Evolutionary conservation across 768 basidiomycete genomes (phyloP), one percentile per base, ranked within the genome.

Genomic region (Cystobasidium onofrii): DNA sequence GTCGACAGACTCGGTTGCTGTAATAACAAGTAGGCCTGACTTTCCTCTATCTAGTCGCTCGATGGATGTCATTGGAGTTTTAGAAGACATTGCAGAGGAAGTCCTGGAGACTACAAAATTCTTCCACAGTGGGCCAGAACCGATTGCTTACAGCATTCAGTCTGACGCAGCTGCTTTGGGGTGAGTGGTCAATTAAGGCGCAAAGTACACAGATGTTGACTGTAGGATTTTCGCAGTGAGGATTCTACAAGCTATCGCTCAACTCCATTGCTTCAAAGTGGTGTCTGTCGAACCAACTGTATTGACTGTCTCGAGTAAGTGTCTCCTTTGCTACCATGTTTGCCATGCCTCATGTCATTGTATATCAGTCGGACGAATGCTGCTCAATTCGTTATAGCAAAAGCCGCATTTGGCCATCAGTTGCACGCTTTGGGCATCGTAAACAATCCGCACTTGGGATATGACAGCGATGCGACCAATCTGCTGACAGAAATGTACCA

Each of bases 401-500:
- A 96, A 81, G 88, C 90, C 25, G 96, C 90, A 0, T 83, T 99
- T 20, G 94, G 93, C 0, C 93, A 97, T 81, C 96, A 99, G 80
- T 84, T 99, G 9, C 91, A 95, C 80, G 94, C 93, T 0, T 86
- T 99, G 1, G 96, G 96, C 0, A 85, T 98, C 18, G 88, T 96
- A 9, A 87, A 89, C 23, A 87, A 84, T 73, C 93, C 95, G 0
- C 88, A 92, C 78, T 83, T 99, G 43, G 86, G 88, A 0, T 95
- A 95, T 79, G 92, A 95, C 78, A 92, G 90, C 12, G 94, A 95
- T 80, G 93, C 92, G 0, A 90, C 94, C 46, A 92, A 94, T 80
- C 93, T 98, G 87, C 79, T 99, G 77, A 98, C 93, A 1, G 92
- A 96, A 82, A 97, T 99, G 93, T 97, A 94, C 81, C 92, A 95